These are phyloP conservation scores for Candida silvicultrix DNA, from an alignment of 805 yeast genomes.

Conservation along the genomic window DNA sequence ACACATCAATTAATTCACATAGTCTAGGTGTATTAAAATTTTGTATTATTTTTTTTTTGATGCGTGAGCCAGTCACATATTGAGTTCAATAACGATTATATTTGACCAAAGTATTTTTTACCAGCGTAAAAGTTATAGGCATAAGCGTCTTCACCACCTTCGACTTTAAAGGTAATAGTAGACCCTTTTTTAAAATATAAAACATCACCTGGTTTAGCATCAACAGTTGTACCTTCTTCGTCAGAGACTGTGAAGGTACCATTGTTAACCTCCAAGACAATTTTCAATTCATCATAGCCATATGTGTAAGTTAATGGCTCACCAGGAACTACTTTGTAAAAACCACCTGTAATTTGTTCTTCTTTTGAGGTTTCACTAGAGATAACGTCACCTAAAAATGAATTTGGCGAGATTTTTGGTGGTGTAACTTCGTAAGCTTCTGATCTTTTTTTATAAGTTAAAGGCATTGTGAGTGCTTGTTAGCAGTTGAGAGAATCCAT, in stretches of 20 bases:
- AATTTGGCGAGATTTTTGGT: constrained; percentile 56
- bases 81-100: not conserved
- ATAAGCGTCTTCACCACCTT: constrained; percentile 57
- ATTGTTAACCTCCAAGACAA: constrained; percentile 52
- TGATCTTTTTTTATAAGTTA: constrained; percentile 43
- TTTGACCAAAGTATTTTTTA: constrained; percentile 13
- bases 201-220: constrained; percentile 59
- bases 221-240: constrained; percentile 54
- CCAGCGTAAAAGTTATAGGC: constrained; percentile 25
- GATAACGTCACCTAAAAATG: constrained; percentile 60
- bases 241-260: constrained; percentile 54
- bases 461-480: constrained; percentile 34
- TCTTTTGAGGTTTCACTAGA: constrained; percentile 52
- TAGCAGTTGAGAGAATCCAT: too few relatives aligned
- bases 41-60: too few relatives aligned
- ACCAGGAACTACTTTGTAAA: constrained; percentile 65
- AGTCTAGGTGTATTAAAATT: too few relatives aligned
- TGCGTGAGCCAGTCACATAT: not conserved
- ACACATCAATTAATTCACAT: too few relatives aligned
- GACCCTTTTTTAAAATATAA: constrained; percentile 64
- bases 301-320: constrained; percentile 61
- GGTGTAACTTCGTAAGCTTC: constrained; percentile 53
- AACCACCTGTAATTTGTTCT: constrained; percentile 56
- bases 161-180: constrained; percentile 55
- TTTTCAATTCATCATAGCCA: constrained; percentile 61